phyloP scores from a whole-genome alignment of 2,329 filamentous ascomycete genomes.

The Cercospora zeina region DNA sequence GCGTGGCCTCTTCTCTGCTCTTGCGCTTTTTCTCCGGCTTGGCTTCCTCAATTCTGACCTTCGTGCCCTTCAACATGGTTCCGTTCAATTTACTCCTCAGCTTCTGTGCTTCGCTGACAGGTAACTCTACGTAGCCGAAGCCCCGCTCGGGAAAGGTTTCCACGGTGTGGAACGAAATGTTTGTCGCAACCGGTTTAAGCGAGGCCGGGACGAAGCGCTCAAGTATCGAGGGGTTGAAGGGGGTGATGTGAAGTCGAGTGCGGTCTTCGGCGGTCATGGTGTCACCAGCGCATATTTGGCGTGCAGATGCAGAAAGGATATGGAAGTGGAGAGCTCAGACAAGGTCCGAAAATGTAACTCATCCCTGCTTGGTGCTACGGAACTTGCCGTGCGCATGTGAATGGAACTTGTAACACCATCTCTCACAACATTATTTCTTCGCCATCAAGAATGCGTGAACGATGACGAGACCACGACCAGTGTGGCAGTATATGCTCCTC shows the following conservation, averaged over 20 bases:
- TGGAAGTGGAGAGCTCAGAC: not conserved
- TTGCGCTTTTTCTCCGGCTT: constrained; percentile 60
- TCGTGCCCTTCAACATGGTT: constrained; percentile 76
- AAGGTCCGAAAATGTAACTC: constrained; percentile 10
- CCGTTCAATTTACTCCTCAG: constrained; percentile 89
- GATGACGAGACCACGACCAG: constrained; percentile 16
- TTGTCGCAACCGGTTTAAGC: constrained; percentile 65
- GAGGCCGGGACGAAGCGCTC: constrained; percentile 69
- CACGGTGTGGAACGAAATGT: constrained; percentile 84
- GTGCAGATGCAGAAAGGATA: constrained; percentile 1
- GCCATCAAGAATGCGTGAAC: not conserved
- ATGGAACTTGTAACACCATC: not conserved
- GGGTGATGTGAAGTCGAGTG: constrained; percentile 79
- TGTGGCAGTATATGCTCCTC: constrained; percentile 34
- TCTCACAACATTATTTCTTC: not conserved
- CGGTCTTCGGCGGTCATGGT: constrained; percentile 15
- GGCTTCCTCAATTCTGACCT: constrained; percentile 81
- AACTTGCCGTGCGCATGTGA: constrained; percentile 15
- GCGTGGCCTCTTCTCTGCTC: constrained; percentile 31
- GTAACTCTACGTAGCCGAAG: constrained; percentile 88
- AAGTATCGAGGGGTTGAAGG: constrained; percentile 74
- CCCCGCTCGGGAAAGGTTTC: constrained; percentile 85
- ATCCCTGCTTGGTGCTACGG: constrained; percentile 12
- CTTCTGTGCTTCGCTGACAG: constrained; percentile 79
- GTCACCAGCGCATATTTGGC: constrained; percentile 13